Conservation (phyloP, 169 alveolate species). For the Plasmodium inui region DNA sequence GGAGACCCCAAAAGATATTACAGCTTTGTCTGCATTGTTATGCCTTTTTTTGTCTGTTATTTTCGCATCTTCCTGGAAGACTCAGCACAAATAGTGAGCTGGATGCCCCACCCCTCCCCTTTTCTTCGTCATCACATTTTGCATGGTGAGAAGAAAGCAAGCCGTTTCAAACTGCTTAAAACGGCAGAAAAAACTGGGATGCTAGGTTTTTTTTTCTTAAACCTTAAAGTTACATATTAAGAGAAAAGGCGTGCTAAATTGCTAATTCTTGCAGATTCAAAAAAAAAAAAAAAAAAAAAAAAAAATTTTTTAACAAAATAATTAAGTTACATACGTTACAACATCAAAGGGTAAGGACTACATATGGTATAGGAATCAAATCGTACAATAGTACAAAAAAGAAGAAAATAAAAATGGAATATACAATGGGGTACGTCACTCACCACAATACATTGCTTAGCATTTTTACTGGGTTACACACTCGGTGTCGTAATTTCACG, state of each 20-base stretch:
- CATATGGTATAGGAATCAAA: background rate
- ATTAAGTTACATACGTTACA: background rate
- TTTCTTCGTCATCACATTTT: background rate
- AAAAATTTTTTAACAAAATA: background rate
- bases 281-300: constrained; percentile 4
- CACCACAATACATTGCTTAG: background rate
- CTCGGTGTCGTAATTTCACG: background rate
- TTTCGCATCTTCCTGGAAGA: background rate
- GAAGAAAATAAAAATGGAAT: background rate
- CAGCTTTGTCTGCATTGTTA: background rate
- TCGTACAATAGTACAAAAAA: background rate
- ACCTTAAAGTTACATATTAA: background rate
- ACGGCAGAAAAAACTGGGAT: background rate
- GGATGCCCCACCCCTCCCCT: background rate
- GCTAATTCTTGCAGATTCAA: background rate
- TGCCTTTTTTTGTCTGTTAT: background rate
- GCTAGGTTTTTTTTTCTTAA: background rate
- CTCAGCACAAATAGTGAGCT: background rate
- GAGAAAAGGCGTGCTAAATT: background rate
- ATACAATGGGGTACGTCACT: background rate
- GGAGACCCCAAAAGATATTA: background rate
- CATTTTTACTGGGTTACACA: background rate
- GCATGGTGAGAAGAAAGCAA: background rate
- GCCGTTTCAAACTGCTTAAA: background rate
- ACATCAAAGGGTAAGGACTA: background rate